Evolutionary conservation across 2,329 filamentous ascomycete genomes (phyloP).

Genomic region (Pseudocercospora pini-densiflorae): DNA sequence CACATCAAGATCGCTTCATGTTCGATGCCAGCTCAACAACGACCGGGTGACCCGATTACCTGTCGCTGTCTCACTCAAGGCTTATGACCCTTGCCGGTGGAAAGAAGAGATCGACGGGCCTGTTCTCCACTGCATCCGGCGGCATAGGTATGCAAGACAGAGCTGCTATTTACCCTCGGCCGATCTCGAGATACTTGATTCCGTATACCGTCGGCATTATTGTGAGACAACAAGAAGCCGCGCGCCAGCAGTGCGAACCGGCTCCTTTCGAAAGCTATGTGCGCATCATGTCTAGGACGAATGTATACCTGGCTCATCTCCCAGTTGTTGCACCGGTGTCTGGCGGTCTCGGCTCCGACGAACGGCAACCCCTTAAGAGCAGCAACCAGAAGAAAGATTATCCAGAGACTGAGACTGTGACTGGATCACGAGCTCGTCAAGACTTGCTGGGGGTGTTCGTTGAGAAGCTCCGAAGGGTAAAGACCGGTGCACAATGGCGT

Average conservation of each 20-base stretch:
- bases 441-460: not conserved
- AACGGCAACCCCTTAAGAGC: not conserved
- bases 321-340: not conserved
- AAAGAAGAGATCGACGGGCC: not conserved
- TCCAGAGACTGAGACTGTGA: not conserved
- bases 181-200: not conserved
- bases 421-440: not conserved
- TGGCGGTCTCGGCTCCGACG: not conserved
- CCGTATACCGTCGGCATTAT: not conserved
- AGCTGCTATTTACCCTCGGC: not conserved
- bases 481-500: not conserved
- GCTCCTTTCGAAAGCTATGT: not conserved
- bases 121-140: not conserved
- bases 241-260: not conserved
- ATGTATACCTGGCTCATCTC: not conserved
- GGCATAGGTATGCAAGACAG: not conserved
- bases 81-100: not conserved
- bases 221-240: not conserved
- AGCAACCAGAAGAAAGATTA: not conserved
- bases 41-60: not conserved
- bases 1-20: not conserved
- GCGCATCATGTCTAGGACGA: not conserved
- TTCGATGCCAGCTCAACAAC: not conserved
- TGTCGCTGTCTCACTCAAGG: not conserved
- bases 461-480: not conserved